These are phyloP conservation scores for Fragilaria crotonensis DNA, from an alignment of 108 stramenopile species.

Conservation along the genomic window DNA sequence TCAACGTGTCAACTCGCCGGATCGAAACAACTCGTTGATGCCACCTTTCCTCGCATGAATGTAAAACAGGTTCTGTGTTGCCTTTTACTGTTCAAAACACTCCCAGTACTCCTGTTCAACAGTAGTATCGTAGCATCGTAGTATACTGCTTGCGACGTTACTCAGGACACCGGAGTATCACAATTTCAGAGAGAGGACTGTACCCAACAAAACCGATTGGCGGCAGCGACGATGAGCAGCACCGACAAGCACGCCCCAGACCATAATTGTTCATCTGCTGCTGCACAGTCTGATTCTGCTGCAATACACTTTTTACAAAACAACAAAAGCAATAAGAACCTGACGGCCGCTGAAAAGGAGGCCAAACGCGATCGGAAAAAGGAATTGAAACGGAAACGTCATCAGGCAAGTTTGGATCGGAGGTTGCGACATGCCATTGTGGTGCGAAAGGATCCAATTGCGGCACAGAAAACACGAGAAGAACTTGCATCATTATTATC, in stretches of 20 bases:
- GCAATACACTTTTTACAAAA: neutral
- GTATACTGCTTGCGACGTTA: no score
- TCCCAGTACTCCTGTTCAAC: no score
- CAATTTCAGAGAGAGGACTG: neutral
- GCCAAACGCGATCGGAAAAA: slow-evolving; percentile 31
- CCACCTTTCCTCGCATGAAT: no score
- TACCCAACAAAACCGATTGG: neutral
- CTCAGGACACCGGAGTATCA: neutral
- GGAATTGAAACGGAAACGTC: slow-evolving; percentile 35
- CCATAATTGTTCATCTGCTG: neutral
- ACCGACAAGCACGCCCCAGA: neutral
- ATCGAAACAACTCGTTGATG: no score
- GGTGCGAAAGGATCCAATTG: slow-evolving; percentile 36
- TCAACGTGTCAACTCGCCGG: no score
- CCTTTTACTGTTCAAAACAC: no score
- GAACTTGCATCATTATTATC: slow-evolving; percentile 31
- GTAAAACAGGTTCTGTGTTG: no score
- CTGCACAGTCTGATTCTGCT: neutral
- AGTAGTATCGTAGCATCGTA: no score
- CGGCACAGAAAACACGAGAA: slow-evolving; percentile 29
- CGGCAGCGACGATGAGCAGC: neutral
- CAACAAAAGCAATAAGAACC: slow-evolving; percentile 1
- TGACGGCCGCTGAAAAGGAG: slow-evolving; percentile 24
- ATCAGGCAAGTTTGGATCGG: slow-evolving; percentile 36
- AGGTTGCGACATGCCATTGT: slow-evolving; percentile 49